Conservation (phyloP, 306 rosid species). For the Vigna trinervia region DNA sequence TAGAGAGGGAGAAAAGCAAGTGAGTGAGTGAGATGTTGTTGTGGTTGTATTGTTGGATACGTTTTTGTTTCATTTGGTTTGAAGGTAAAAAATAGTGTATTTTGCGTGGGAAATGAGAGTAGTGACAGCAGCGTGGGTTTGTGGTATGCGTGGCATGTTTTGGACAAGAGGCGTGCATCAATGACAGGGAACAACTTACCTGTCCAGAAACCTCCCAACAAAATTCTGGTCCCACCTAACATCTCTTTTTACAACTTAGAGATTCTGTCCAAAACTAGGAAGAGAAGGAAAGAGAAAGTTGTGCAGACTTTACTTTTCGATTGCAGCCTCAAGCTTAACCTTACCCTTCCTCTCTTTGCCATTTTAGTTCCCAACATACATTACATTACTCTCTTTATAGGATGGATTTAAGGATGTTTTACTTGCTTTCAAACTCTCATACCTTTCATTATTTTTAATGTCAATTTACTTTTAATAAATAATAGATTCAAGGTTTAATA, state of each 20-base stretch:
- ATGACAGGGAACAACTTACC: conserved; percentile 49
- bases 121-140: conserved; percentile 34
- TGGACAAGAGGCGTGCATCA: conserved; percentile 48
- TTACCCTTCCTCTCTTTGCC: too few species aligned
- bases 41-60: conserved; percentile 15
- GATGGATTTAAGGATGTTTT: too few species aligned
- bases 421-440: too few species aligned
- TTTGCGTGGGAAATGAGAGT: conserved; percentile 51
- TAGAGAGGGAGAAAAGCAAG: too few species aligned
- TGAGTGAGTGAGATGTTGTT: neutral
- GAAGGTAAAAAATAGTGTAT: neutral
- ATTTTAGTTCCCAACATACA: too few species aligned
- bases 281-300: neutral
- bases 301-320: conserved; percentile 38
- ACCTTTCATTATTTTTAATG: too few species aligned
- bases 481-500: too few species aligned
- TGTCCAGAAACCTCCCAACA: conserved; percentile 51
- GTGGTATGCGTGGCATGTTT: conserved; percentile 42
- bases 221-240: conserved; percentile 41
- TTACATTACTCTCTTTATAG: too few species aligned
- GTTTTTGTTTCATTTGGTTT: conserved; percentile 34
- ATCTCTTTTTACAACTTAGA: conserved; percentile 1
- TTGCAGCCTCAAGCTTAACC: conserved; percentile 2
- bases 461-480: too few species aligned
- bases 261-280: conserved; percentile 6